Base-by-base conservation (phyloP, 768 basidiomycete genomes). In the Hebeloma cylindrosporum region DNA sequence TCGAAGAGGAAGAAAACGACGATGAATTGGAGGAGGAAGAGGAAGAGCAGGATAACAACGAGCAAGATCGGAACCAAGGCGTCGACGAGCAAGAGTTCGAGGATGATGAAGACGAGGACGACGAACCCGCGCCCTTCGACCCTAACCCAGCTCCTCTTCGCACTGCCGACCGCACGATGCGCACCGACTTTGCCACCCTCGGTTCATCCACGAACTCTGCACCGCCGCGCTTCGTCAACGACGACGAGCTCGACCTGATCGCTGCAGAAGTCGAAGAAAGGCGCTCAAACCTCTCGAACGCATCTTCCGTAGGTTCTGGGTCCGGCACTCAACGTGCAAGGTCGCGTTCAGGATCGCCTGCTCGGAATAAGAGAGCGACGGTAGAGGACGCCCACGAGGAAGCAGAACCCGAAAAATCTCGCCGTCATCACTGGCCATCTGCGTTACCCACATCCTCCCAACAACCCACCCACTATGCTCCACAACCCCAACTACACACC, bases 261-360 rank as follows among this genome's bases (percentile, higher is more conserved):
- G 75, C 77, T 1, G 72, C 68, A 9, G 86, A 92, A 52, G 70
- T 88, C 0, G 79, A 81, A 39, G 83, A 86, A 50, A 72, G 85
- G 26, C 73, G 83, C 28, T 78, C 78, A 0, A 74, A 83, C 28
- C 45, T 43, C 0, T 70, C 64, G 6, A 46, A 39, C 33, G 53
- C 31, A 11, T 60, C 60, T n/a, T n/a, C n/a, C n/a, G n/a, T n/a
- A n/a, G n/a, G n/a, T n/a, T n/a, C n/a, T n/a, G n/a, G n/a, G 6
- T 38, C 54, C 23, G 28, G 31, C 17, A 52, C 42, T 20, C 28
- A 36, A 13, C 6, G 20, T 28, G 21, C 34, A 3, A 34, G 23
- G 3, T 35, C 46, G 8, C 45, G 29, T 17, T 45, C 54, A 1
- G 44, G 27, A 16, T 42, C 38, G 16, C 50, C 60, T 36, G 26